Evolutionary conservation across 768 basidiomycete species (phyloP), one percentile per base, ranked within the genome.

Genomic region (Naganishia antarctica): DNA sequence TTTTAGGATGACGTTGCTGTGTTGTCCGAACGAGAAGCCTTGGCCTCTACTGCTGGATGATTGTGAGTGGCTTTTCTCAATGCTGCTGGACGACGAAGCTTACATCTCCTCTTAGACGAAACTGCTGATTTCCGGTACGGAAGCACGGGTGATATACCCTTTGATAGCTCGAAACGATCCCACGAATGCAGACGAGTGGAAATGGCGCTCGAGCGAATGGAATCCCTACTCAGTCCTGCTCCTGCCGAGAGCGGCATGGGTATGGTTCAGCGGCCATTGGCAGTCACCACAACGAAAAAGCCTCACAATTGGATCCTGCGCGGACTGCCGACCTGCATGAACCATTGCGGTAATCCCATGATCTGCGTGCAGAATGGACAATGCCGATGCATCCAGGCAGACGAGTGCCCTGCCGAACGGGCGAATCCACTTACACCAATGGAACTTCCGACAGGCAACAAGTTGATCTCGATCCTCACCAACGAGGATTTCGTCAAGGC

Each of bases 21-120:
- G 77, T 57, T 78, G 77, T 65, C 70, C 72, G 3, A 67, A 66
- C 1, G 66, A 69, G 40, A 69, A 70, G 1, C 69, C 72, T 4
- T 78, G 77, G 77, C 77, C 77, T 28, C 65, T 78, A 40, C 60
- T 75, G 4, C 60, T 69, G 25, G 77, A 78, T 49, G 77, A 78
- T 57, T 73, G 73, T 68, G 51, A 70, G 73, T n/a, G n/a, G n/a
- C n/a, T 68, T 12, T 15, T n/a, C 26, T 41, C 25, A 12, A 15
- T 31, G 41, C 26, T 23, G 5, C 5, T 9, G 18, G 18, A 11
- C 7, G n/a, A n/a, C 26, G 18, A 16, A 48, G 46, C 60, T 49
- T 12, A 61, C 45, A n/a, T n/a, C n/a, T 21, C 3, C 31, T 16
- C 43, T 21, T 46, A 74, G 70, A 69, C 53, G 70, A 73, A 65